Percentiles rank a stretch among this genome's conserved stretches.
These are phyloP conservation scores for Pseudopyricularia javanii DNA, from an alignment of 2,329 filamentous ascomycete species.

Conservation along the genomic window DNA sequence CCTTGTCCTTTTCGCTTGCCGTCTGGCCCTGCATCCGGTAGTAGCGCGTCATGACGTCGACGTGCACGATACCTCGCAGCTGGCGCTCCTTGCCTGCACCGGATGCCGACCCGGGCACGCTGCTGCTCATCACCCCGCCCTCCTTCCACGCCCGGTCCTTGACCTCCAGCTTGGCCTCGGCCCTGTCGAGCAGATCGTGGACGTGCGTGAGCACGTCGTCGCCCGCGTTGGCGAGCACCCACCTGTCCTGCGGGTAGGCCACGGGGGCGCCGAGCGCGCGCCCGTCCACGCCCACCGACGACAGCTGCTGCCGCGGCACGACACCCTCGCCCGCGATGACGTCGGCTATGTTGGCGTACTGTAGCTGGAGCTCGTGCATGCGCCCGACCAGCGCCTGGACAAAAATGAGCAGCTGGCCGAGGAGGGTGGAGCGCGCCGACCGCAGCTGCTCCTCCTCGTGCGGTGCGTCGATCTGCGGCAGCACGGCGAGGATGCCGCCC, in stretches of 20 bases:
- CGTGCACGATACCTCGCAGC: conserved; percentile 30
- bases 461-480: conserved; percentile 28
- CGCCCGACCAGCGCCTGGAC: conserved; percentile 39
- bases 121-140: conserved; percentile 28
- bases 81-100: not conserved
- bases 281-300: conserved; percentile 36
- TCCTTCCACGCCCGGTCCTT: conserved; percentile 19
- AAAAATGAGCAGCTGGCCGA: conserved; percentile 45
- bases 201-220: conserved; percentile 35
- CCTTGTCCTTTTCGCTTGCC: conserved; percentile 5
- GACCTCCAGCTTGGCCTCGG: conserved; percentile 26
- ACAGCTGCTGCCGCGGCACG: conserved; percentile 38
- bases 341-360: conserved; percentile 37
- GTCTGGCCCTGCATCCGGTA: conserved; percentile 26
- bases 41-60: conserved; percentile 38
- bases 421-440: conserved; percentile 34
- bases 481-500: conserved; percentile 41
- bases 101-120: conserved; percentile 17
- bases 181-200: conserved; percentile 31
- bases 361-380: conserved; percentile 44
- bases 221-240: conserved; percentile 40
- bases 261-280: conserved; percentile 38
- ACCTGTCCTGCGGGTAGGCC: conserved; percentile 41
- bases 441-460: conserved; percentile 17
- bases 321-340: conserved; percentile 34